A percentile compares a stretch with the other conserved stretches of the same genome.
These are phyloP conservation scores for Penicillium digitatum DNA, from an alignment of 2,329 filamentous ascomycete species.

Conservation along the genomic window DNA sequence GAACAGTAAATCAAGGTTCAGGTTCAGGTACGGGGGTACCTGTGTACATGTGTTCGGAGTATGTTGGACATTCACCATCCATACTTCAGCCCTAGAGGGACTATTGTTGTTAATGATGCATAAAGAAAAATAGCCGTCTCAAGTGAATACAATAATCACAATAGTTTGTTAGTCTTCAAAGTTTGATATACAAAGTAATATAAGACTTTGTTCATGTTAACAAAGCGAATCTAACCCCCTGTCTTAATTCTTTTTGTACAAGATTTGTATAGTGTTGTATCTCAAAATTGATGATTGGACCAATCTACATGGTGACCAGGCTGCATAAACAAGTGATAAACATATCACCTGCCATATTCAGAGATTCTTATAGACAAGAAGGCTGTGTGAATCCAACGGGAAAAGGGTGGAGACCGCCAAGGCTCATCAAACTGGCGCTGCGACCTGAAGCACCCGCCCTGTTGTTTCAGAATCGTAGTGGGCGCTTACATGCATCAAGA, in stretches of 20 bases:
- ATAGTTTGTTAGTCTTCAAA: not conserved
- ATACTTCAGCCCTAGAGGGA: not conserved
- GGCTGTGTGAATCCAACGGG: conserved; percentile 6
- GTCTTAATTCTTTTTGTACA: not conserved
- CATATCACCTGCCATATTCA: conserved; percentile 16
- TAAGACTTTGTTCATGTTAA: not conserved
- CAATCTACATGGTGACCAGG: conserved; percentile 13
- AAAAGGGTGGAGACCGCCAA: conserved; percentile 20
- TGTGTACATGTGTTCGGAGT: too few species aligned
- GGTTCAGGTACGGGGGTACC: not conserved
- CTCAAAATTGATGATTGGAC: conserved; percentile 9
- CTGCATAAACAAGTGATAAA: conserved; percentile 15
- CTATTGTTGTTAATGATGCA: not conserved
- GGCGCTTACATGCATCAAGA: conserved; percentile 32
- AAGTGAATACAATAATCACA: not conserved
- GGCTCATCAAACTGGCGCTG: conserved; percentile 35
- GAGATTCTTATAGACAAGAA: conserved; percentile 1
- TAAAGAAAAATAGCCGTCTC: not conserved
- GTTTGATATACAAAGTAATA: not conserved
- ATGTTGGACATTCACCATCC: too few species aligned
- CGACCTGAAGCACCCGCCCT: conserved; percentile 35
- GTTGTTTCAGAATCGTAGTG: conserved; percentile 32
- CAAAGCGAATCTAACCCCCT: not conserved
- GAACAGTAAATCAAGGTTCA: not conserved
- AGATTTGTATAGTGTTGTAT: not conserved